Base-by-base conservation (phyloP, 108 stramenopile species). In the Fistulifera pelliculosa region DNA sequence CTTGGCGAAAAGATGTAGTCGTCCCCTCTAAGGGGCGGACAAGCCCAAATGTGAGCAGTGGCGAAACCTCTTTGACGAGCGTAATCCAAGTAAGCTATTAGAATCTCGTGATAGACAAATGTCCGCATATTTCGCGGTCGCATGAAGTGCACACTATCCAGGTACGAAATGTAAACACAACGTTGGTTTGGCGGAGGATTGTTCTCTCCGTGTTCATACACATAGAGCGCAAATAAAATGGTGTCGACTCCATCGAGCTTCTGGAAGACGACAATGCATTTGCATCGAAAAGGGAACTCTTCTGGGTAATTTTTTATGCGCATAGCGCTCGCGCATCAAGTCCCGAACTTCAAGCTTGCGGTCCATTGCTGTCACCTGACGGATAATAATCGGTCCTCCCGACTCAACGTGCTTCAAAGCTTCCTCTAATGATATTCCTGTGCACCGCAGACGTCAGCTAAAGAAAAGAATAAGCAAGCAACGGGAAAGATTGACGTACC, bases 1-100 rank as follows among this genome's bases (percentile, higher is more conserved):
- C 62, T 98, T 97, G 52, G 96, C 95, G 65, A 97, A 71, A 99
- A 90, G 64, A 99, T 98, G 75, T 96, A 99, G 62, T 98, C 94
- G 66, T 98, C 95, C 38, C 98, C 96, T 47, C 94, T 92, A 49
- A 96, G 79, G 15, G 98, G 98, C 11, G 98, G 98, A 61, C 98
- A 99, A 26, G 96, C 95, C 98, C 98, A 99, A 38, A 99, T 95
- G 65, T 97, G 93, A 22, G 95, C 91, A 40, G 88, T 85, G 26
- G 78, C 65, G 49, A 93, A 96, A 12, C 98, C 97, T 27, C 75
- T 68, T 19, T 75, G 59, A 21, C 95, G 73, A 5, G 75, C 83
- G 68, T 93, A 96, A 54, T 93, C 92, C 10, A 97, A 79, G 60
- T 99, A 99, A 15, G 87, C 83, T 48, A 96, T 88, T 52, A 99